phyloP scores from a whole-genome alignment of 768 basidiomycete genomes.

The Kondoa subrosea region DNA sequence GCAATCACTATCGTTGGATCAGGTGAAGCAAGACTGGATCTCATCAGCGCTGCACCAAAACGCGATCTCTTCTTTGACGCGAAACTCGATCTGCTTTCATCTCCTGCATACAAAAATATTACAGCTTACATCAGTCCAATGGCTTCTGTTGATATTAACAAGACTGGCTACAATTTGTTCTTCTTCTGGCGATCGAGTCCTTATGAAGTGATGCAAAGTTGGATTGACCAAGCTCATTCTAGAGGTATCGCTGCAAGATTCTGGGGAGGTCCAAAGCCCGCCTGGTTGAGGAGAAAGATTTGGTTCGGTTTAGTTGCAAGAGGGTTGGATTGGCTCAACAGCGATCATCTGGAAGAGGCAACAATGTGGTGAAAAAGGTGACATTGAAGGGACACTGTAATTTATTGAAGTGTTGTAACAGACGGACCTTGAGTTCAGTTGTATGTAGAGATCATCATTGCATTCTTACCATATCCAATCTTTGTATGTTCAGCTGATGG shows the following conservation, averaged over 20 bases:
- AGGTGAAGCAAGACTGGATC: background rate
- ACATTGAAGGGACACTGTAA: background rate
- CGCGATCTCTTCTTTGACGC: constrained; percentile 4
- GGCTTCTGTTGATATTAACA: background rate
- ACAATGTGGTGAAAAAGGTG: background rate
- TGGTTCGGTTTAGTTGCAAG: background rate
- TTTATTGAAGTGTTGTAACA: no score
- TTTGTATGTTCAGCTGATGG: no score
- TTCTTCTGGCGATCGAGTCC: background rate
- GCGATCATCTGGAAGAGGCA: background rate
- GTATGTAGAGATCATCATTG: no score
- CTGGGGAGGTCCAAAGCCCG: background rate
- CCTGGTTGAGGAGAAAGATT: background rate
- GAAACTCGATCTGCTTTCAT: background rate
- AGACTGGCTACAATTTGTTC: background rate
- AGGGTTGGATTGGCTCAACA: background rate
- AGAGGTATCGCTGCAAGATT: background rate
- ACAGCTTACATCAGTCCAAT: background rate
- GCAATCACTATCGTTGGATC: constrained; percentile 1
- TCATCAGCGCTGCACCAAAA: background rate
- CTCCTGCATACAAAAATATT: background rate
- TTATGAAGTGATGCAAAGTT: background rate
- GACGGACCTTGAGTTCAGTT: no score
- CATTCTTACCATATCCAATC: no score
- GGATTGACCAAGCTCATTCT: background rate